Evolutionary conservation across 2,329 filamentous ascomycete species (phyloP).

Genomic region (Geosmithia flava): DNA sequence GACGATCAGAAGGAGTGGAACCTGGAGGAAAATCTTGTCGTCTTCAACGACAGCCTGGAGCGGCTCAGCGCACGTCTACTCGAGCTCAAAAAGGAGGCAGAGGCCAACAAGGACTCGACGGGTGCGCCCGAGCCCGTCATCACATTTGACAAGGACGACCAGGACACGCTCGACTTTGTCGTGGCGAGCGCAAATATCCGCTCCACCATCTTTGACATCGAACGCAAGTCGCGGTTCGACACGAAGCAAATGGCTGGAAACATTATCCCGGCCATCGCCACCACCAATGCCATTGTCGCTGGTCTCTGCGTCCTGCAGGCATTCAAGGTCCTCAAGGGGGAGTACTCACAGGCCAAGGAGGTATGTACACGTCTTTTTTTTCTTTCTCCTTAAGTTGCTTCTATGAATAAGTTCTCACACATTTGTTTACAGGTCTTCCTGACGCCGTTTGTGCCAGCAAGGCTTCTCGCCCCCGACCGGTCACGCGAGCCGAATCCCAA

Average conservation of each 20-base stretch:
- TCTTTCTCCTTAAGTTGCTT: not conserved
- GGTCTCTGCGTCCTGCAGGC: conserved; percentile 84
- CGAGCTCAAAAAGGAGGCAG: conserved; percentile 35
- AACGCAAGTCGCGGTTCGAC: conserved; percentile 82
- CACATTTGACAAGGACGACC: conserved; percentile 92
- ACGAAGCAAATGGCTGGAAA: conserved; percentile 99
- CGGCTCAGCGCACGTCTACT: conserved; percentile 65
- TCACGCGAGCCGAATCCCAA: conserved; percentile 59
- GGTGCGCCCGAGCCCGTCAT: conserved; percentile 49
- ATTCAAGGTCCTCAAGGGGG: conserved; percentile 73
- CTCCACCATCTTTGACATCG: conserved; percentile 80
- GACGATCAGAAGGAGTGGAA: conserved; percentile 72
- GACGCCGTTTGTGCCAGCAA: conserved; percentile 49
- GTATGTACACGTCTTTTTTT: conserved; percentile 22
- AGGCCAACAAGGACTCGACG: conserved; percentile 24
- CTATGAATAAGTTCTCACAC: not conserved
- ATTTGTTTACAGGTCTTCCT: conserved; percentile 53
- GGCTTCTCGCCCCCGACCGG: conserved; percentile 45
- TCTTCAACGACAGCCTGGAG: conserved; percentile 75
- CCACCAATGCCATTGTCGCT: conserved; percentile 93
- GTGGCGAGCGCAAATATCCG: conserved; percentile 81
- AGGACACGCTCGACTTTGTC: conserved; percentile 91
- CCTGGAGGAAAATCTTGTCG: conserved; percentile 69
- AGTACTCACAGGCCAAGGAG: conserved; percentile 64
- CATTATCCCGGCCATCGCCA: conserved; percentile 96